Percentiles rank a stretch among this genome's conserved stretches.
phyloP scores from a whole-genome alignment of 768 basidiomycete species.

The Tricholomella constricta region DNA sequence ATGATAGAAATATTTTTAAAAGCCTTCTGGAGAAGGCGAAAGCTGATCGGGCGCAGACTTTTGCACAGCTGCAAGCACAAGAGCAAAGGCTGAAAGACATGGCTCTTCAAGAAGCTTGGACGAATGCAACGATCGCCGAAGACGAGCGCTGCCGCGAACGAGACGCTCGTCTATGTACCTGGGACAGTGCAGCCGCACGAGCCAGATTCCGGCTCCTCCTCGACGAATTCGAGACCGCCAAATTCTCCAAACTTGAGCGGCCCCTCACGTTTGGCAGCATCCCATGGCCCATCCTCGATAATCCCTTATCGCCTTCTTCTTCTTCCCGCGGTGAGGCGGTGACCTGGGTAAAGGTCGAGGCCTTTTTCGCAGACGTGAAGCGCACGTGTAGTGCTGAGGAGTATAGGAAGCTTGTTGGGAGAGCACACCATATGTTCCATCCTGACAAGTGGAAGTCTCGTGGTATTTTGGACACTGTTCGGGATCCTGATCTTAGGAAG shows the following conservation, averaged over 20 bases:
- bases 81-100: too few species aligned
- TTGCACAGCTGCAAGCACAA: too few species aligned
- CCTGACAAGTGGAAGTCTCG: slow-evolving; percentile 60
- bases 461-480: slow-evolving; percentile 44
- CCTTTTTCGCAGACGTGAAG: slow-evolving; percentile 48
- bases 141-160: slow-evolving; percentile 11
- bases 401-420: slow-evolving; percentile 51
- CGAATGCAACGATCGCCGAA: slow-evolving; percentile 3
- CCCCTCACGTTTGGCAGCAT: neutral
- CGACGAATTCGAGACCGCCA: slow-evolving; percentile 15
- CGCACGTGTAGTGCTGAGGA: slow-evolving; percentile 40
- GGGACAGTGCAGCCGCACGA: neutral
- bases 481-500: slow-evolving; percentile 41
- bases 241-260: slow-evolving; percentile 23
- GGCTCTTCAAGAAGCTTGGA: slow-evolving; percentile 9
- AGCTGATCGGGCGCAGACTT: too few species aligned
- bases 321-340: neutral
- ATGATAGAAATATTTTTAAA: too few species aligned
- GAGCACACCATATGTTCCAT: slow-evolving; percentile 56
- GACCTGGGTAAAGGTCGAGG: slow-evolving; percentile 54
- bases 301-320: neutral
- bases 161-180: slow-evolving; percentile 5
- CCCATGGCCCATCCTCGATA: slow-evolving; percentile 5
- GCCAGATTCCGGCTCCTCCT: slow-evolving; percentile 7
- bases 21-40: too few species aligned